phyloP scores from a whole-genome alignment of 805 yeast species.

The Lachancea dasiensis region DNA sequence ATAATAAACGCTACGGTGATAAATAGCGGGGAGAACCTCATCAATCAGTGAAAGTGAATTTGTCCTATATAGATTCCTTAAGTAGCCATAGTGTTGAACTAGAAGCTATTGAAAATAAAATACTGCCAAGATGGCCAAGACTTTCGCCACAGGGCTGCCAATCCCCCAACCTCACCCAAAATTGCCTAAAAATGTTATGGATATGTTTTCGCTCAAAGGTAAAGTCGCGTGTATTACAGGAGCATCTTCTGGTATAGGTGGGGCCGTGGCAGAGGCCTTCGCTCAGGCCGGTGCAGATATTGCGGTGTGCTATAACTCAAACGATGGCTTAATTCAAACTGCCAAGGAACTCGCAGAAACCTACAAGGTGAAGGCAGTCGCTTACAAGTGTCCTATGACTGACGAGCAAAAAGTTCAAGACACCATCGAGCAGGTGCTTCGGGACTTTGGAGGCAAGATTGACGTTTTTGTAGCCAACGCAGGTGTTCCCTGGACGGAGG shows the following conservation, averaged over 20 bases:
- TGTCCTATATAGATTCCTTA: background rate
- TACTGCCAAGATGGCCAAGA: constrained; percentile 10
- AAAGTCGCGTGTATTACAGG: constrained; percentile 85
- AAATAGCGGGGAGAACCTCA: too few species aligned
- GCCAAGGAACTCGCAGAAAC: constrained; percentile 36
- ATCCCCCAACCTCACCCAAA: constrained; percentile 49
- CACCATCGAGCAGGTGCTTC: constrained; percentile 35
- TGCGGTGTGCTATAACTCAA: constrained; percentile 60
- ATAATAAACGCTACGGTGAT: too few species aligned
- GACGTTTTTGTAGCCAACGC: constrained; percentile 88
- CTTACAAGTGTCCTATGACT: constrained; percentile 37
- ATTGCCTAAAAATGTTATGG: constrained; percentile 48
- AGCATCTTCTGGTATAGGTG: constrained; percentile 78
- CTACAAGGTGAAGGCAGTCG: constrained; percentile 56
- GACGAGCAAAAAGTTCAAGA: constrained; percentile 24
- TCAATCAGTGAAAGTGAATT: too few species aligned
- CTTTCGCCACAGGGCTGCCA: constrained; percentile 22
- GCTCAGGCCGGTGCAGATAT: constrained; percentile 87
- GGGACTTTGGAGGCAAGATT: constrained; percentile 65
- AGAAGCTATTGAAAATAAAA: too few species aligned
- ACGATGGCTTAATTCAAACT: constrained; percentile 37
- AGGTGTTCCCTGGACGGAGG: constrained; percentile 76
- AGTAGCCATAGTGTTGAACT: too few species aligned
- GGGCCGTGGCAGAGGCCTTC: constrained; percentile 72
- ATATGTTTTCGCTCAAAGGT: constrained; percentile 71